A percentile compares a stretch with the other conserved stretches of the same genome.
Evolutionary conservation across 805 yeast genomes (phyloP).

Genomic region (Brettanomyces custersianus): DNA sequence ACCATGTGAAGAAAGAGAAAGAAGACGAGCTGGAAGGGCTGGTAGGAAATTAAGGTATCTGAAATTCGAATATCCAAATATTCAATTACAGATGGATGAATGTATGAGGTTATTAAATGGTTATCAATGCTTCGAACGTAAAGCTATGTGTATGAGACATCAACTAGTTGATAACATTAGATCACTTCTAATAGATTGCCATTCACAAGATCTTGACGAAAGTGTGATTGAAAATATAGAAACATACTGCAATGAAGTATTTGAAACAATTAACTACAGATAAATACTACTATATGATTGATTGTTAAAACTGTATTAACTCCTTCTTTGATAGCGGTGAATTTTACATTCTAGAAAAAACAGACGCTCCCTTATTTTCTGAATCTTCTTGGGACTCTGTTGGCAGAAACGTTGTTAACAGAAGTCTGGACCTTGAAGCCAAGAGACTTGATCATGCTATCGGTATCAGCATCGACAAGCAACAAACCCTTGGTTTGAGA

Average conservation of each 20-base stretch:
- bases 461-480: slow-evolving; percentile 95
- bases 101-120: neutral
- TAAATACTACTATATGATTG: neutral
- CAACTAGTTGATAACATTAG: neutral
- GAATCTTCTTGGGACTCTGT: slow-evolving; percentile 80
- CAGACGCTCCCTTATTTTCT: slow-evolving; percentile 55
- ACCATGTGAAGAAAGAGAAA: slow-evolving; percentile 7
- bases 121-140: neutral
- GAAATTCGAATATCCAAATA: too few relatives aligned
- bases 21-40: neutral
- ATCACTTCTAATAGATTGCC: neutral
- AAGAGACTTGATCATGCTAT: slow-evolving; percentile 86
- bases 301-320: slow-evolving; percentile 1
- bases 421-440: slow-evolving; percentile 86
- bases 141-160: neutral
- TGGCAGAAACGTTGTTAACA: slow-evolving; percentile 80
- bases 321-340: slow-evolving; percentile 2
- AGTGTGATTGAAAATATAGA: neutral
- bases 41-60: too few relatives aligned
- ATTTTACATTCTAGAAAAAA: slow-evolving; percentile 2
- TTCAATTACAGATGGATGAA: too few relatives aligned
- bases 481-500: slow-evolving; percentile 92
- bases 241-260: slow-evolving; percentile 1
- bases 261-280: neutral
- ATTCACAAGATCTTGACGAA: neutral